Conservation (phyloP, 2,329 filamentous ascomycete genomes). For the Septoria petroselini region DNA sequence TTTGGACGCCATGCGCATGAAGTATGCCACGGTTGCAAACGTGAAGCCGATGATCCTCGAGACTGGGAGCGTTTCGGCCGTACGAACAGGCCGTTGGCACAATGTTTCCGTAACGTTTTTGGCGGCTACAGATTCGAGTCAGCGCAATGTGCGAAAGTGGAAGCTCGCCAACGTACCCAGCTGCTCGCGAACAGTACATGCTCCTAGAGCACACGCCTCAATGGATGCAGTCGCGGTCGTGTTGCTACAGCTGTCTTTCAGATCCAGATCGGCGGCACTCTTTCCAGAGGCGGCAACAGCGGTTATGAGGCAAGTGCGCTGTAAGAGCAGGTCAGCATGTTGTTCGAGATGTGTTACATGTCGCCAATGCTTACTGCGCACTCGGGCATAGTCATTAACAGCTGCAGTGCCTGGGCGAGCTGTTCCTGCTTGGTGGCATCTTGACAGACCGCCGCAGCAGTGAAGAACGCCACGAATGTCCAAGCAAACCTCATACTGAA, state of each 20-base stretch:
- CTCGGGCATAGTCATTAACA: conserved; percentile 20
- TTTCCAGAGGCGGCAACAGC: conserved; percentile 14
- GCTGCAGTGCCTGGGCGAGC: conserved; percentile 12
- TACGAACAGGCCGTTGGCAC: conserved; percentile 7
- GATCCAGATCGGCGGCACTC: conserved; percentile 11
- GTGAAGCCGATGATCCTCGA: neutral
- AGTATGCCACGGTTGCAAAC: conserved; percentile 4
- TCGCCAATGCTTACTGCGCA: conserved; percentile 11
- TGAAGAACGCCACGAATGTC: conserved; percentile 8
- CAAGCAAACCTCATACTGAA: conserved; percentile 12
- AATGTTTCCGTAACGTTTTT: conserved; percentile 16
- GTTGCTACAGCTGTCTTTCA: conserved; percentile 18
- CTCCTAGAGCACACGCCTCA: conserved; percentile 11
- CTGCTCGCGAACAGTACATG: conserved; percentile 18
- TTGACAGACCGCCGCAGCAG: conserved; percentile 9
- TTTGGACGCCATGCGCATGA: conserved; percentile 14
- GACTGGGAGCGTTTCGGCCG: neutral
- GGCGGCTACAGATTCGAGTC: conserved; percentile 1
- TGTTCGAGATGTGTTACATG: neutral
- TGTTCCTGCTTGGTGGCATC: conserved; percentile 18
- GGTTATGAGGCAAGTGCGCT: conserved; percentile 17
- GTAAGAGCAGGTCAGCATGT: neutral
- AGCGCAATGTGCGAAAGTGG: neutral
- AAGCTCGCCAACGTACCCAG: conserved; percentile 11
- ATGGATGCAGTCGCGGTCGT: conserved; percentile 18